These are phyloP conservation scores for Barbatosphaeria neglecta DNA, from an alignment of 495 filamentous ascomycete genomes.

Conservation along the genomic window DNA sequence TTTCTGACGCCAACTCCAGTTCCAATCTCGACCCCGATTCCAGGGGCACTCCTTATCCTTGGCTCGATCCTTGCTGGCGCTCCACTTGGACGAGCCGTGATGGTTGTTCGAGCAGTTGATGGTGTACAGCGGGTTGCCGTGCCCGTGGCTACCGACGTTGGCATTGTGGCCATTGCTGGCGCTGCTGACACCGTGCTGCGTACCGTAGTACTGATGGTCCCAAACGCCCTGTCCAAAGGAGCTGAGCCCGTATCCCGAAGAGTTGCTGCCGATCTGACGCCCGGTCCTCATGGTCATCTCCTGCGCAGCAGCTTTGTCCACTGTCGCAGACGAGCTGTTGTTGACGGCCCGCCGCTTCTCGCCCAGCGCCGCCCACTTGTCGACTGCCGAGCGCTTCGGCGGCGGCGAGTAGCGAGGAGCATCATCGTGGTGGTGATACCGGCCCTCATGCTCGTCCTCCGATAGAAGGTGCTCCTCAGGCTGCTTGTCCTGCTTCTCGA, in stretches of 20 bases:
- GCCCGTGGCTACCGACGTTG: too few species aligned
- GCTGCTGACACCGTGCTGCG: slow-evolving; percentile 9
- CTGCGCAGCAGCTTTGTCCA: slow-evolving; percentile 29
- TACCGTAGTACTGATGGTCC: slow-evolving; percentile 14
- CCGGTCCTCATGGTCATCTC: slow-evolving; percentile 30
- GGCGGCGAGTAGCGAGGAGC: slow-evolving; percentile 39
- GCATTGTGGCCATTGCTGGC: slow-evolving; percentile 13
- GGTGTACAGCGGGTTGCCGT: slow-evolving; percentile 1
- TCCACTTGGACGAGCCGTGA: slow-evolving; percentile 7
- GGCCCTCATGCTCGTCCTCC: slow-evolving; percentile 19
- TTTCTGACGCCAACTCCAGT: slow-evolving; percentile 61
- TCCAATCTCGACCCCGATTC: slow-evolving; percentile 38
- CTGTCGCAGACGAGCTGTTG: slow-evolving; percentile 26
- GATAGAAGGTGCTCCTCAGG: slow-evolving; percentile 3
- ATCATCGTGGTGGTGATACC: slow-evolving; percentile 10
- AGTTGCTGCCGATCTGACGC: slow-evolving; percentile 17
- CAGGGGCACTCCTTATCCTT: slow-evolving; percentile 35
- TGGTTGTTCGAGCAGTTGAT: slow-evolving; percentile 6
- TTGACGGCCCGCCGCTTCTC: slow-evolving; percentile 63
- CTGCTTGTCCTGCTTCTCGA: slow-evolving; percentile 21
- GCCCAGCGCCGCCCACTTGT: slow-evolving; percentile 82
- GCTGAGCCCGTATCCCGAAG: slow-evolving; percentile 19
- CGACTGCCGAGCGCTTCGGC: slow-evolving; percentile 42
- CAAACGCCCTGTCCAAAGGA: slow-evolving; percentile 21
- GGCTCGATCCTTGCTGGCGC: slow-evolving; percentile 31